Evolutionary conservation across 352 stramenopile genomes (phyloP).

Genomic region (Blastocystis sp.): DNA sequence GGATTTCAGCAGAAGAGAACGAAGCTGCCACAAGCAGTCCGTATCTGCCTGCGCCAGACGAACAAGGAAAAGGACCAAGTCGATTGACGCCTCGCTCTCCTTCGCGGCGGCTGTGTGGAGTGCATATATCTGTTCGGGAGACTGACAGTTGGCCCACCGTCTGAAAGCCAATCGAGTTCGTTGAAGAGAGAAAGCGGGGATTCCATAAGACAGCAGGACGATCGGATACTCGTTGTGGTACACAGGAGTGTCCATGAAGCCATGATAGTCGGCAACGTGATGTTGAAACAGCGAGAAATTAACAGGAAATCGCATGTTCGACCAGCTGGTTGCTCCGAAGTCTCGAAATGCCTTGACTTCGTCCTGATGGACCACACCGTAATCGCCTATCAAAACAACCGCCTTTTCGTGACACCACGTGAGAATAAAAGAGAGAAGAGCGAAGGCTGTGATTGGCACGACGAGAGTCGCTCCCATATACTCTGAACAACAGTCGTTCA

Average conservation of each 20-base stretch:
- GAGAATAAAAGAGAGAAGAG: neutral
- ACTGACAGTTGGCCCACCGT: neutral
- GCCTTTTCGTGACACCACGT: neutral
- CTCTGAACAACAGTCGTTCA: neutral
- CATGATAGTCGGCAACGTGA: neutral
- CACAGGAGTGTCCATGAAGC: neutral
- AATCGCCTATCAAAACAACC: neutral
- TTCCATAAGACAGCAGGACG: neutral
- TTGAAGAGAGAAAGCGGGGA: neutral
- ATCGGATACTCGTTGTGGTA: neutral
- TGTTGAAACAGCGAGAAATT: neutral
- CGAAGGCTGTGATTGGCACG: neutral
- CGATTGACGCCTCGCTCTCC: neutral
- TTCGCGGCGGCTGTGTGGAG: neutral
- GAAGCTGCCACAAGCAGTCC: neutral
- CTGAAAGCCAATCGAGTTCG: slow-evolving; percentile 1
- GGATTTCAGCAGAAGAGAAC: neutral
- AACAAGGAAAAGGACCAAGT: neutral
- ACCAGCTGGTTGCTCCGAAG: neutral
- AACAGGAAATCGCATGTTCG: neutral
- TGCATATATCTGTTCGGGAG: neutral
- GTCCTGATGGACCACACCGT: neutral
- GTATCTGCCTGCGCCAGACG: neutral
- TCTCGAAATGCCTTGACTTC: neutral
- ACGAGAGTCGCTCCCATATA: neutral